Conservation (phyloP, 2,329 filamentous ascomycete species). For the Samsoniella hepiali region DNA sequence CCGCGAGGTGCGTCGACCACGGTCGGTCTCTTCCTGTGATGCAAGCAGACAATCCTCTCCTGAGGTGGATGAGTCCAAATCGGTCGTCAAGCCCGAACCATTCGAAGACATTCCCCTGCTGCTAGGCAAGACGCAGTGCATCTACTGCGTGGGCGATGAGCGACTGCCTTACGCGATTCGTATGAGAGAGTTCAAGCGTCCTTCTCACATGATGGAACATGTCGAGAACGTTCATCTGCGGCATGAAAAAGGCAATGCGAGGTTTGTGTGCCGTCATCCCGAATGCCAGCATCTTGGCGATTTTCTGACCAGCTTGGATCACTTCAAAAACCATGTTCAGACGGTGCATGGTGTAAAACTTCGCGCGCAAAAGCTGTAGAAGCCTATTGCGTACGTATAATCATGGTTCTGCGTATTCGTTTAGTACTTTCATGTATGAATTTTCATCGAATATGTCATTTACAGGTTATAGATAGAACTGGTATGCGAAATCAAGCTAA, state of each 20-base stretch:
- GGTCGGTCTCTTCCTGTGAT: neutral
- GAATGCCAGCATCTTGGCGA: slow-evolving; percentile 2
- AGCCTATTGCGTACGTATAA: too few relatives aligned
- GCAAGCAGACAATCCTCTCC: slow-evolving; percentile 1
- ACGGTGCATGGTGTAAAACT: too few relatives aligned
- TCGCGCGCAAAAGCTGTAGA: too few relatives aligned
- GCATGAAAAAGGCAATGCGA: neutral
- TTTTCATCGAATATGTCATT: too few relatives aligned
- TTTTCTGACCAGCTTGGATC: neutral
- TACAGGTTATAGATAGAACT: too few relatives aligned
- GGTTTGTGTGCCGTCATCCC: slow-evolving; percentile 19
- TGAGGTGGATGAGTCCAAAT: neutral
- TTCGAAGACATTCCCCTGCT: slow-evolving; percentile 18
- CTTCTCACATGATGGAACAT: neutral
- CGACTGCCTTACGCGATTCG: slow-evolving; percentile 1
- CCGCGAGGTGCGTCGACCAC: slow-evolving; percentile 16
- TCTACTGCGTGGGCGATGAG: slow-evolving; percentile 19
- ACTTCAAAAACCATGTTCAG: neutral
- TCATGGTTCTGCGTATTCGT: too few relatives aligned
- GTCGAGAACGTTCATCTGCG: slow-evolving; percentile 17
- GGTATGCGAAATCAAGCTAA: neutral
- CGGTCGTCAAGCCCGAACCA: neutral
- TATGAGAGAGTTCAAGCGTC: neutral
- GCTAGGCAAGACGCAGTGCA: slow-evolving; percentile 16
- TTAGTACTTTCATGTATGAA: too few relatives aligned